Evolutionary conservation across 2,329 filamentous ascomycete species (phyloP).

Genomic region (Scedosporium dehoogii): DNA sequence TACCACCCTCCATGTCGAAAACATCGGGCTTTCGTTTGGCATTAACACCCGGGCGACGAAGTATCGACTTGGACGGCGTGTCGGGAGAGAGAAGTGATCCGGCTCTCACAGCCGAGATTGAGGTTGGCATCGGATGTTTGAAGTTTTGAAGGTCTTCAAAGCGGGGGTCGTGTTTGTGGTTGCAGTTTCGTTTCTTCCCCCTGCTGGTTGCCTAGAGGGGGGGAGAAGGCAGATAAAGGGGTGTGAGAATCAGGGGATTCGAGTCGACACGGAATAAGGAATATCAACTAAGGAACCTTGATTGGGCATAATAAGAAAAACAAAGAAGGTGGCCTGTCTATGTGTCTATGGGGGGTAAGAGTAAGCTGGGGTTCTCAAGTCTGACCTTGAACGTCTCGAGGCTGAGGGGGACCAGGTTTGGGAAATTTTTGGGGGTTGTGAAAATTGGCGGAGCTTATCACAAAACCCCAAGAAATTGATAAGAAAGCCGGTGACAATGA

Average conservation of each 20-base stretch:
- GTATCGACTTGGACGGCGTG: conserved; percentile 38
- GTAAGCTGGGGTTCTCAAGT: neutral
- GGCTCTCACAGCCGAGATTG: neutral
- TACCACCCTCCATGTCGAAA: conserved; percentile 28
- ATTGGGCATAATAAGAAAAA: neutral
- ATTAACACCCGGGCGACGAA: conserved; percentile 14
- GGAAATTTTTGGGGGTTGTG: neutral
- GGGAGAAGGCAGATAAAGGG: neutral
- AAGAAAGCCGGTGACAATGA: neutral
- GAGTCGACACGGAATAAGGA: neutral
- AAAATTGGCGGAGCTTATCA: neutral
- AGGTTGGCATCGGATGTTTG: neutral
- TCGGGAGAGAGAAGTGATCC: conserved; percentile 11
- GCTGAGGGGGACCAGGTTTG: neutral
- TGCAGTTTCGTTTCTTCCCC: neutral
- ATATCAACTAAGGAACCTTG: neutral
- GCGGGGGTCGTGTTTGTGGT: neutral
- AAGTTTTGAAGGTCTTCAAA: neutral
- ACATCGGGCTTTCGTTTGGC: conserved; percentile 33
- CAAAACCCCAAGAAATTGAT: neutral
- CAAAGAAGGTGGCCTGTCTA: neutral
- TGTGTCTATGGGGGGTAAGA: neutral
- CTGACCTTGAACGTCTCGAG: neutral
- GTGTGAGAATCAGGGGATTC: neutral
- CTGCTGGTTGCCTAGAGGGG: neutral